Evolutionary conservation across 176 grass and related monocot species (phyloP).

Genomic region (Olyra latifolia): DNA sequence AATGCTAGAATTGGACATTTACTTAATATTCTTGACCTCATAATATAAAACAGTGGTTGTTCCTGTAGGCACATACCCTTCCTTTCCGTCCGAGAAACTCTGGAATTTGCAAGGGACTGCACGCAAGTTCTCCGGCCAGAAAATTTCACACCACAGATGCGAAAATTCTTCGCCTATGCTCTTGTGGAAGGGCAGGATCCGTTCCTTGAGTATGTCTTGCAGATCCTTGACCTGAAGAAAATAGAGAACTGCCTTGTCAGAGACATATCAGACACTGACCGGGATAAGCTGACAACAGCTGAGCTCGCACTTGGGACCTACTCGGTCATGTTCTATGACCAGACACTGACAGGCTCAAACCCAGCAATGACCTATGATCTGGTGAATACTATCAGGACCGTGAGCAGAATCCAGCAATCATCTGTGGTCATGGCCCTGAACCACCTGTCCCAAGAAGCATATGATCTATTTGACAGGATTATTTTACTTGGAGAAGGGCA

Average conservation of each 20-base stretch:
- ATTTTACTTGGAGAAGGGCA: constrained; percentile 33
- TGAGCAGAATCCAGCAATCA: constrained; percentile 33
- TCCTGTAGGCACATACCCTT: constrained; percentile 34
- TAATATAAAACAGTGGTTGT: neutral
- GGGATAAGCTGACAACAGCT: constrained; percentile 34
- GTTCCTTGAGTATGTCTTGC: constrained; percentile 36
- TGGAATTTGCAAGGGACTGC: constrained; percentile 41
- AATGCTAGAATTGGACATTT: neutral
- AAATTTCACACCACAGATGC: constrained; percentile 35
- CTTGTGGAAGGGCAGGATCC: constrained; percentile 42
- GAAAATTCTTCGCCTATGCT: constrained; percentile 34
- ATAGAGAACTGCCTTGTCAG: constrained; percentile 31
- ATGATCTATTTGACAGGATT: constrained; percentile 31
- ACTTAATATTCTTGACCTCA: neutral
- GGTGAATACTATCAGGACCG: constrained; percentile 5
- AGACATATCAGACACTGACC: constrained; percentile 6
- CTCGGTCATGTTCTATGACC: constrained; percentile 37
- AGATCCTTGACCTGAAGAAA: constrained; percentile 43
- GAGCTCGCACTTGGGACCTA: constrained; percentile 30
- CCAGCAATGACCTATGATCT: constrained; percentile 28
- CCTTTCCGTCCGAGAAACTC: constrained; percentile 33
- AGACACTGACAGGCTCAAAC: constrained; percentile 27
- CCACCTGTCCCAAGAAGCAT: constrained; percentile 30
- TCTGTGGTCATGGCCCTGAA: constrained; percentile 30
- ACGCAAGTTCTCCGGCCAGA: constrained; percentile 29